Percentiles rank a stretch among this genome's conserved stretches.
phyloP scores from a whole-genome alignment of 352 stramenopile genomes.

The Albugo laibachii region DNA sequence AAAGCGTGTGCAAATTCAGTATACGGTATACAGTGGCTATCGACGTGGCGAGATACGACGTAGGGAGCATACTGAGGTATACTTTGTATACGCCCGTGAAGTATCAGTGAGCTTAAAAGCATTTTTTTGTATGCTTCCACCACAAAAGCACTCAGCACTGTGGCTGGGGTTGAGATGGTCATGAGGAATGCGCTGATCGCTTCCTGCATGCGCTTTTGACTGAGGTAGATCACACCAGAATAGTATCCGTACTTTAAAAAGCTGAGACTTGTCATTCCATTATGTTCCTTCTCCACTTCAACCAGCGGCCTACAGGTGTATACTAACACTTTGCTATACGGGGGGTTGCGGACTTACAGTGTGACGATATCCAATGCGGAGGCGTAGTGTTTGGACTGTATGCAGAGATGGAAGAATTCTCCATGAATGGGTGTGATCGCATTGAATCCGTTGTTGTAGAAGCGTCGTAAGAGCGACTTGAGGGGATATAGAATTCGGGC shows the following conservation, averaged over 20 bases:
- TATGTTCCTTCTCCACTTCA: constrained; percentile 39
- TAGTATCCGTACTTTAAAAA: constrained; percentile 76
- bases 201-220: constrained; percentile 56
- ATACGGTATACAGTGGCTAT: constrained; percentile 45
- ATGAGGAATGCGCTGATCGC: constrained; percentile 54
- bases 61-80: constrained; percentile 70
- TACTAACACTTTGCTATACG: constrained; percentile 1
- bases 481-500: constrained; percentile 51
- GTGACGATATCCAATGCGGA: constrained; percentile 41
- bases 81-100: constrained; percentile 20
- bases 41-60: constrained; percentile 45
- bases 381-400: constrained; percentile 62
- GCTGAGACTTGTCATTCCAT: constrained; percentile 32
- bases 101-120: constrained; percentile 41
- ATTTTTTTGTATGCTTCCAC: constrained; percentile 75
- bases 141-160: constrained; percentile 53
- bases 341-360: constrained; percentile 18
- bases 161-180: constrained; percentile 44
- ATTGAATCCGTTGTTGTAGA: constrained; percentile 29
- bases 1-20: constrained; percentile 25
- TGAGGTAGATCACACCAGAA: constrained; percentile 44
- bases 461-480: constrained; percentile 36
- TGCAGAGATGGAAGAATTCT: constrained; percentile 61
- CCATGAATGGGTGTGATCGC: constrained; percentile 42
- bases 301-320: constrained; percentile 26